Base-by-base conservation (phyloP, 257 asterid species). In the Prunella vulgaris region DNA sequence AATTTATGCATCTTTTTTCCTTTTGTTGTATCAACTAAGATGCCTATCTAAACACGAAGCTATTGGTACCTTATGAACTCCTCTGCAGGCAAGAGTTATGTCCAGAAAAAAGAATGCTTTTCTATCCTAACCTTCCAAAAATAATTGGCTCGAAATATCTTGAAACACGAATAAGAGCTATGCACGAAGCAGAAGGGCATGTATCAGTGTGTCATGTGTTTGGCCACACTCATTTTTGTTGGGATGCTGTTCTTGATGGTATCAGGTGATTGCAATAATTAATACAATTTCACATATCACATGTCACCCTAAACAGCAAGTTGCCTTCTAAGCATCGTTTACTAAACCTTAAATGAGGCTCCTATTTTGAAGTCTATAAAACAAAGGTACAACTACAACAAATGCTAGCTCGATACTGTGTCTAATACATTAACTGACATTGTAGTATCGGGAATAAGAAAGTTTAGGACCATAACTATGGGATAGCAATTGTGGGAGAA, bases 71-170 rank as follows among this genome's bases (percentile, higher is more conserved):
- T 28, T 68, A 53, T 60, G 9, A 65, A 38, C 73, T 62, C 57
- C 21, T 66, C 27, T 76, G 87, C 87, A 92, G 98, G 88, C 86
- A 84, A 76, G 96, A 92, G 79, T 80, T 89, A 13, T 92, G 98
- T 71, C 98, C 96, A 49, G 98, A 92, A 77, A 92, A 92, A 84
- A 86, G 96, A 85, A 92, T 89, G 98, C 95, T 92, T 46, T 92
- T 89, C 84, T 92, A 92, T 75, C 96, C 98, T 20, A 83, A 87
- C 78, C 98, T 92, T 77, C 95, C 97, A 24, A 91, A 89, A 73
- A 76, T 91, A 14, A 82, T 86, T 65, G 97, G 96, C 27, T 91
- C 96, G 1, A 84, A 85, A 38, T 89, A 85, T 83, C 95, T 91
- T 15, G 96, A 91, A 74, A 75, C 79, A 35, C 86, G 93, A 58